A percentile compares a stretch with the other conserved stretches of the same genome.
These are phyloP conservation scores for Carex arenaria DNA, from an alignment of 202 grass and related monocot species.

Conservation along the genomic window DNA sequence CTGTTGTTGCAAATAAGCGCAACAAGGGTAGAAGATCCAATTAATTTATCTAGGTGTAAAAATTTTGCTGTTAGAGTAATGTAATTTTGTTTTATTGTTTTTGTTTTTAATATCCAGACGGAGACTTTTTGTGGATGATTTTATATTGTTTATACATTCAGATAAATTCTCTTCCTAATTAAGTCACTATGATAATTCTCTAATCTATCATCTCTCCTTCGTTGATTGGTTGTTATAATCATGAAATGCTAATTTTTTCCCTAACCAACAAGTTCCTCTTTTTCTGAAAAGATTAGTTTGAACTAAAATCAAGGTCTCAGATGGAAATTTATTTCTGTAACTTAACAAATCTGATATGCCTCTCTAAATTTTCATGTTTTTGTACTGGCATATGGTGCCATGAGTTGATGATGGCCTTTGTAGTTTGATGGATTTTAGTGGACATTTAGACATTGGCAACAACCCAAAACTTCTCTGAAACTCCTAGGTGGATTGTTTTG, in stretches of 20 bases:
- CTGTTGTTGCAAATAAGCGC: conserved; percentile 41
- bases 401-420: no score
- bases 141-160: background rate
- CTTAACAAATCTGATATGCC: background rate
- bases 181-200: no score
- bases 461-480: no score
- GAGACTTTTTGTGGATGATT: background rate
- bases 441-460: no score
- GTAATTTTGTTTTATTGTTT: background rate
- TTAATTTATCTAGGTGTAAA: background rate
- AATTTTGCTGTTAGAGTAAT: background rate
- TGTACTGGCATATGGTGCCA: no score
- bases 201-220: no score
- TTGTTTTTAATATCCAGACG: background rate
- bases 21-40: conserved; percentile 31
- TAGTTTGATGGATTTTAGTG: no score
- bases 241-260: background rate
- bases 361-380: background rate
- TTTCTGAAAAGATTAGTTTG: background rate
- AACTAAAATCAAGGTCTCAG: background rate
- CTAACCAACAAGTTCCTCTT: background rate
- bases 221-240: no score
- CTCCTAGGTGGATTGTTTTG: background rate
- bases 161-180: no score
- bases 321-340: background rate